Conservation (phyloP, 2,329 filamentous ascomycete species). For the Cladosporium oxysporum region DNA sequence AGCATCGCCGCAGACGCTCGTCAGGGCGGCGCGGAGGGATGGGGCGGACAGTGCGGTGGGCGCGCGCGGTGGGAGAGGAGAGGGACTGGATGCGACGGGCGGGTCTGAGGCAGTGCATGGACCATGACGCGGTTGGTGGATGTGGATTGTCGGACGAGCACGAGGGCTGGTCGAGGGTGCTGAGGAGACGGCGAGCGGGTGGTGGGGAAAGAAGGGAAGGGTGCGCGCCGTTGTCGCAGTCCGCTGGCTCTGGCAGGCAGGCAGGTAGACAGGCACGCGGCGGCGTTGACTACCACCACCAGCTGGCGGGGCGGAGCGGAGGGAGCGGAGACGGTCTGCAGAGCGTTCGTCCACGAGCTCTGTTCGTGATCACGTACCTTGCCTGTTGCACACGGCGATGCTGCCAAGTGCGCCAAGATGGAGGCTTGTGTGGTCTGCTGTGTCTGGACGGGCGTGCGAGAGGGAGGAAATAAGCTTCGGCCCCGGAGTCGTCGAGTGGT, state of each 20-base stretch:
- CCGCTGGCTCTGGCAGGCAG: not conserved
- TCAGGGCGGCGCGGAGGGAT: constrained; percentile 9
- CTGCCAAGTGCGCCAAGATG: constrained; percentile 19
- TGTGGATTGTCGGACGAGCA: constrained; percentile 6
- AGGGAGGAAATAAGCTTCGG: not conserved
- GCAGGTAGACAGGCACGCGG: not conserved
- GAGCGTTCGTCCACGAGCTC: not conserved
- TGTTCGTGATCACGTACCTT: constrained; percentile 18
- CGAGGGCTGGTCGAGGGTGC: not conserved
- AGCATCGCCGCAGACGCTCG: constrained; percentile 8
- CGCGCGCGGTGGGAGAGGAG: constrained; percentile 6
- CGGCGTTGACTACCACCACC: not conserved
- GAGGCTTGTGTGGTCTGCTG: constrained; percentile 10
- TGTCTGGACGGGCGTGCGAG: not conserved
- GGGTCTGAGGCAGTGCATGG: constrained; percentile 18
- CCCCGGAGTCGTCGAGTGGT: not conserved
- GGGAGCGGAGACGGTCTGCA: not conserved
- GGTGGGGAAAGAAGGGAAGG: not conserved
- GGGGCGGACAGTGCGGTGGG: not conserved
- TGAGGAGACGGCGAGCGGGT: constrained; percentile 5
- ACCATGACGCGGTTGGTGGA: constrained; percentile 16
- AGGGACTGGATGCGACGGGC: constrained; percentile 16
- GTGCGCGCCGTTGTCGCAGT: not conserved
- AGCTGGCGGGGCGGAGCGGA: not conserved
- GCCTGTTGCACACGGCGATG: constrained; percentile 14